Evolutionary conservation across 306 rosid genomes (phyloP), one percentile per base, ranked within the genome.

Genomic region (Potentilla sterilis): DNA sequence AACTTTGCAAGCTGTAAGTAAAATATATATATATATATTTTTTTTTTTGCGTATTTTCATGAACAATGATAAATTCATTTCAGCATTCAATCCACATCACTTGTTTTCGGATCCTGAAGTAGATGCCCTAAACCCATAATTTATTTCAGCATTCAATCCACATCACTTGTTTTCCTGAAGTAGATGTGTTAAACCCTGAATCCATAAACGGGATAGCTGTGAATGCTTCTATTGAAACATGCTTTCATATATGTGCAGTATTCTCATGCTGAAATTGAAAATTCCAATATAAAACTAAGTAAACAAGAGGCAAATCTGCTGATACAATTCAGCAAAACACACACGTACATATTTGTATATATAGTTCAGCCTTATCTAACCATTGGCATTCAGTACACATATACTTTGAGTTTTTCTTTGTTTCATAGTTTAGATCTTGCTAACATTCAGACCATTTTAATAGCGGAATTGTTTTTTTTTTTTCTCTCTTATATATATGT

Each of bases 1-100:
- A 80, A 75, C 83, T 51, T 47, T 70, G 51, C 80, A 64, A 24
- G 83, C 83, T 34, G 83, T 80, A 75, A 24, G 83, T 28, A 58
- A 11, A 13, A 21, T 54, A 4, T 19, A 49, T 65, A 14, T 24
- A 49, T 48, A 21, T 21, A 9, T 9, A 22, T 68, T 7, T 21
- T 52, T 67, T 37, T 19, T 48, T 48, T 12, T 40, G 40, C 55
- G 7, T 7, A 54, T 72, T 12, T 54, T 22, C 21, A 38, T 21
- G 46, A 55, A 38, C 52, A 55, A 7, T 55, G 37, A 54, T 15
- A 9, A 7, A 3, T 22, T 72, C n/a, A 38, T 52, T 21, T 18
- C 9, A 32, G 28, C 54, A 69, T 49, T 48, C 19, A 32, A 6
- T 35, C 63, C 34, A 70, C 40, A 34, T 34, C 48, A 10, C 37